Evolutionary conservation across 768 basidiomycete species (phyloP).

Genomic region (Kwoniella shandongensis): DNA sequence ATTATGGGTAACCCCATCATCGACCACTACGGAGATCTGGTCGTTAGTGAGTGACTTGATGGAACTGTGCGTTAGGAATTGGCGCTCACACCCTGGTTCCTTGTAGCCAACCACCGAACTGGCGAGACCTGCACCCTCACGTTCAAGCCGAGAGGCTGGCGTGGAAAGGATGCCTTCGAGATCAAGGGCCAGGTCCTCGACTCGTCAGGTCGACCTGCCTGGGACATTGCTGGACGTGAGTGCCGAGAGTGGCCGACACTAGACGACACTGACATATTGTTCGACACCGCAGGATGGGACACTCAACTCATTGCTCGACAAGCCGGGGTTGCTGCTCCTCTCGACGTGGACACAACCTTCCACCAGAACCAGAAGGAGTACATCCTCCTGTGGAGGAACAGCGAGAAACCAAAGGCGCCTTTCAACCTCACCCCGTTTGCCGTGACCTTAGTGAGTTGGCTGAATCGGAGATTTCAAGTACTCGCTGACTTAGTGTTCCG

Average conservation of each 20-base stretch:
- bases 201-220: conserved; percentile 63
- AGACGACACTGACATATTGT: neutral
- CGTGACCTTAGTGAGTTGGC: conserved; percentile 63
- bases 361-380: conserved; percentile 62
- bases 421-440: conserved; percentile 97
- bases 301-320: conserved; percentile 85
- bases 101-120: conserved; percentile 77
- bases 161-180: conserved; percentile 86
- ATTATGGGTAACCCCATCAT: conserved; percentile 85
- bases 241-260: neutral
- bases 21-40: conserved; percentile 93
- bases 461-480: too few species aligned
- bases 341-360: conserved; percentile 38
- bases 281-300: conserved; percentile 69
- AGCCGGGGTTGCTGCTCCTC: conserved; percentile 57
- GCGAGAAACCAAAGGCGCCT: conserved; percentile 73
- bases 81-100: conserved; percentile 4
- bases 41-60: conserved; percentile 59
- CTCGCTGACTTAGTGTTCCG: too few species aligned
- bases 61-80: neutral
- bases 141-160: conserved; percentile 95
- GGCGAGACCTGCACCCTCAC: conserved; percentile 82
- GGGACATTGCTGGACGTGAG: conserved; percentile 83
- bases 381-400: conserved; percentile 89
- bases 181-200: conserved; percentile 82